Percentiles rank a stretch among this genome's conserved stretches.
phyloP scores from a whole-genome alignment of 805 yeast genomes.

The Ogataea haglerorum region DNA sequence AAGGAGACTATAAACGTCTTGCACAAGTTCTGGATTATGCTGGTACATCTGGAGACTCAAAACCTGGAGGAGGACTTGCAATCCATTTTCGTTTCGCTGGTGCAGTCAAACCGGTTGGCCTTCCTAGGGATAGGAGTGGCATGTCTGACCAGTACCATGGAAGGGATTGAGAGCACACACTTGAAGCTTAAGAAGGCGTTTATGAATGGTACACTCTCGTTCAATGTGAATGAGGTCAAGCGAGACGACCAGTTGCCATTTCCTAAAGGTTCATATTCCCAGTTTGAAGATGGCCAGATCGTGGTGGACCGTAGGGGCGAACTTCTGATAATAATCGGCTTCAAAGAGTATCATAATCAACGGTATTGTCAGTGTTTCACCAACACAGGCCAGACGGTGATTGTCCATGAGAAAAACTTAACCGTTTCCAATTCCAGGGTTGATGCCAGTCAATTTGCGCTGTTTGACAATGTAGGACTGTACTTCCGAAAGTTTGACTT shows the following conservation, averaged over 20 bases:
- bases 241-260: neutral
- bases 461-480: conserved; percentile 16
- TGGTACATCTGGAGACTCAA: neutral
- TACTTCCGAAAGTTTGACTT: conserved; percentile 13
- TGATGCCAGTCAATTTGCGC: conserved; percentile 7
- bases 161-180: neutral
- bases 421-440: neutral
- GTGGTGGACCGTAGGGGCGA: neutral
- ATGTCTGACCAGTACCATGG: neutral
- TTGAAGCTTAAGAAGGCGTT: neutral
- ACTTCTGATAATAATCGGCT: conserved; percentile 1
- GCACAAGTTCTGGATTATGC: neutral
- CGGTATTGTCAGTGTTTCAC: neutral
- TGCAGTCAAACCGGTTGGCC: neutral
- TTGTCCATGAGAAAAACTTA: neutral
- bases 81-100: neutral
- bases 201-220: neutral
- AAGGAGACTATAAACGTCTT: neutral
- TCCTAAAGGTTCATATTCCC: neutral
- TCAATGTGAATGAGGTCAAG: neutral
- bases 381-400: neutral
- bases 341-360: conserved; percentile 1
- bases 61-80: neutral
- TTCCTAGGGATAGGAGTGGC: neutral
- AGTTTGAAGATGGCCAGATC: neutral